These are phyloP conservation scores for Marchantia polymorpha DNA, from an alignment of 225 moss, liverwort and hornwort species.

Conservation along the genomic window DNA sequence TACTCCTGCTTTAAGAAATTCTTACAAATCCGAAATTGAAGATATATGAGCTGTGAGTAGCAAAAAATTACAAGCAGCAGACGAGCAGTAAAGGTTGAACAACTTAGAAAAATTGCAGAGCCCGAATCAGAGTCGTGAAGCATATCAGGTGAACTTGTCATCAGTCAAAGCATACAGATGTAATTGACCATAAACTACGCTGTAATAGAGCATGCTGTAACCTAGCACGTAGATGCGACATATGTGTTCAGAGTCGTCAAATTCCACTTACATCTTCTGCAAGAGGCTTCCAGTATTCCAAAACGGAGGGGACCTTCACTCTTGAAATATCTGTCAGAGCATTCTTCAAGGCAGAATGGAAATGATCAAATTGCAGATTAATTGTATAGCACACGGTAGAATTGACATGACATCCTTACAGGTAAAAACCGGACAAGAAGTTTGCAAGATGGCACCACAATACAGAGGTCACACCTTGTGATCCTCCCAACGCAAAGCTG, in stretches of 20 bases:
- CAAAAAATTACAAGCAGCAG: background rate
- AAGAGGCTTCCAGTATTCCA: slow-evolving; percentile 87
- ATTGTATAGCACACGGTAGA: too few relatives aligned
- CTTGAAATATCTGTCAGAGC: slow-evolving; percentile 73
- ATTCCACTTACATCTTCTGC: slow-evolving; percentile 64
- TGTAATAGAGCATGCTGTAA: too few relatives aligned
- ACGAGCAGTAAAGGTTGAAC: too few relatives aligned
- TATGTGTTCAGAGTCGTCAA: background rate
- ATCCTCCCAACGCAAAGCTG: too few relatives aligned
- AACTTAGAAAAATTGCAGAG: too few relatives aligned
- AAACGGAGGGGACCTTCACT: slow-evolving; percentile 77
- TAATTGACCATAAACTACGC: too few relatives aligned
- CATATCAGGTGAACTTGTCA: background rate
- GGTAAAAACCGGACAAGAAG: too few relatives aligned
- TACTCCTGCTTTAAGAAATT: background rate
- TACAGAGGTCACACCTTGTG: too few relatives aligned
- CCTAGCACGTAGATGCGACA: background rate
- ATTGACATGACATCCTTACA: too few relatives aligned
- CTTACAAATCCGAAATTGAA: background rate
- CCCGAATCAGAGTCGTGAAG: too few relatives aligned
- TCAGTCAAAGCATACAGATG: background rate
- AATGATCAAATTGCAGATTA: background rate
- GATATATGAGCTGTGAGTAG: background rate
- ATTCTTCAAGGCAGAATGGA: slow-evolving; percentile 38
- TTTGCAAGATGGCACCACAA: too few relatives aligned